These are phyloP conservation scores for Neurospora sp. DNA, from an alignment of 495 filamentous ascomycete species.

Conservation along the genomic window DNA sequence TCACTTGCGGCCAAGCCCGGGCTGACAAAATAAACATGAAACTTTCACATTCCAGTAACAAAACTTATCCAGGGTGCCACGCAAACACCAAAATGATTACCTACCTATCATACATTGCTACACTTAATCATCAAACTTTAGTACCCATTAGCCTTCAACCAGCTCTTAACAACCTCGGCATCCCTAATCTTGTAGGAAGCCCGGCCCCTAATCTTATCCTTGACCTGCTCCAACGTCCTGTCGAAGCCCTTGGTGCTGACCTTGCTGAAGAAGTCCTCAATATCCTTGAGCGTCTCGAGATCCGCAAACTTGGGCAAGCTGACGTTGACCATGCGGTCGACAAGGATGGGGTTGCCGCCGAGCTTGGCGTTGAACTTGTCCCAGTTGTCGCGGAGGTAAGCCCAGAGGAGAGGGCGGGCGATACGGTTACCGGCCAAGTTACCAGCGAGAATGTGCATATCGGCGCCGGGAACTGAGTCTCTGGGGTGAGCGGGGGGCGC, in stretches of 20 bases:
- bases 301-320: slow-evolving; percentile 69
- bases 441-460: slow-evolving; percentile 71
- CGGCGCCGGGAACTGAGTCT: slow-evolving; percentile 48
- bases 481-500: slow-evolving; percentile 43
- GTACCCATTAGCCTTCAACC: slow-evolving; percentile 23
- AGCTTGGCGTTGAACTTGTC: slow-evolving; percentile 53
- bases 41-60: not conserved
- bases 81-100: not conserved
- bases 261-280: slow-evolving; percentile 69
- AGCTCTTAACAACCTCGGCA: slow-evolving; percentile 50
- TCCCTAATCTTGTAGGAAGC: slow-evolving; percentile 71
- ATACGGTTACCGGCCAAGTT: slow-evolving; percentile 61
- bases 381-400: slow-evolving; percentile 78
- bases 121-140: not conserved
- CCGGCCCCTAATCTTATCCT: slow-evolving; percentile 69
- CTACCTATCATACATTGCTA: not conserved
- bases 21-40: not conserved
- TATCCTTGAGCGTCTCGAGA: slow-evolving; percentile 58
- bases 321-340: slow-evolving; percentile 77
- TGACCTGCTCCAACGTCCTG: slow-evolving; percentile 65
- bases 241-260: slow-evolving; percentile 77
- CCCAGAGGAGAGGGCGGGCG: slow-evolving; percentile 64
- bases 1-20: not conserved
- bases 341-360: slow-evolving; percentile 65
- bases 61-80: not conserved